These are phyloP conservation scores for Eutypa lata DNA, from an alignment of 2,329 filamentous ascomycete genomes.

Conservation along the genomic window DNA sequence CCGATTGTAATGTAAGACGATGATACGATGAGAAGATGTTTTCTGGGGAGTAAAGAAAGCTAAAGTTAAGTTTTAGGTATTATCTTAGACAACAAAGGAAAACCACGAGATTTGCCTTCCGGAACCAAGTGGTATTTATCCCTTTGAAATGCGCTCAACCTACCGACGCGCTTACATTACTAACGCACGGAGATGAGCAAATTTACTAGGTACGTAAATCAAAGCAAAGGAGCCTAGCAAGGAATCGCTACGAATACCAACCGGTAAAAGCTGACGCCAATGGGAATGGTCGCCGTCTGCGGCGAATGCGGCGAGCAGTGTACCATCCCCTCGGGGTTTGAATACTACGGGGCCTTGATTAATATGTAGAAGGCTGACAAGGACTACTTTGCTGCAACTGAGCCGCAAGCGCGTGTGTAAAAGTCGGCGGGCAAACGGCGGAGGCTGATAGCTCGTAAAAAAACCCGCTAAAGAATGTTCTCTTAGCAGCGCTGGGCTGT, in stretches of 20 bases:
- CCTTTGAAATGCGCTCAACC: not conserved
- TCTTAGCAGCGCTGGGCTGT: slow-evolving; percentile 2
- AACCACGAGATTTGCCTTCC: not conserved
- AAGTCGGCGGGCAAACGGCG: not conserved
- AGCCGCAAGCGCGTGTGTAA: not conserved
- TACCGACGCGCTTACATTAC: not conserved
- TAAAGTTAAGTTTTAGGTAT: not conserved
- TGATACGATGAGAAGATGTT: not conserved
- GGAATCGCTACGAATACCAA: not conserved
- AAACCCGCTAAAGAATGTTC: not conserved
- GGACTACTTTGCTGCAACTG: too few species aligned
- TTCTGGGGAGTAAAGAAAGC: not conserved
- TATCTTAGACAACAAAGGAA: not conserved
- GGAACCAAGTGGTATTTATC: not conserved
- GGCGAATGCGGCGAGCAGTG: not conserved
- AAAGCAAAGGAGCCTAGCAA: not conserved
- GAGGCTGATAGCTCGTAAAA: not conserved
- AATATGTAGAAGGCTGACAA: too few species aligned
- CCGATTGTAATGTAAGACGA: not conserved
- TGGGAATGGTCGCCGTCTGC: not conserved
- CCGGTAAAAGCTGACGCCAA: not conserved
- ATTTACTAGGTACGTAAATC: not conserved
- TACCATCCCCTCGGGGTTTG: not conserved
- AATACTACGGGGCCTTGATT: not conserved
- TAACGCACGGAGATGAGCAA: not conserved